Base-by-base conservation (phyloP, 176 grass and related monocot genomes). In the Typha latifolia region DNA sequence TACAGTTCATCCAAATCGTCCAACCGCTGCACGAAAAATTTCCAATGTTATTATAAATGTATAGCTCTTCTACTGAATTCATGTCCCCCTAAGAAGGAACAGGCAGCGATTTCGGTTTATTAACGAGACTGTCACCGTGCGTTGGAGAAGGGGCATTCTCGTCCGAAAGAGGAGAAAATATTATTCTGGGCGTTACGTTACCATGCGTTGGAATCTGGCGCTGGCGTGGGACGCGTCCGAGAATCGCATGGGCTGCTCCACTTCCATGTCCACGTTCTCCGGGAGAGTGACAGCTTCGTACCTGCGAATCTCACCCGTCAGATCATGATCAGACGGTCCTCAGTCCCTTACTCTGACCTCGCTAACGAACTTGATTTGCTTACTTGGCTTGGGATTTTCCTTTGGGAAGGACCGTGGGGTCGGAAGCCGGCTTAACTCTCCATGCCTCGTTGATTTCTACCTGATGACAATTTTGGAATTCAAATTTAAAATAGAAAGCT, bases 361-460 rank as follows among this genome's bases (percentile, higher is more conserved):
- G n/a, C 3, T n/a, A 55, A 56, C 53, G 53, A 10, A 2, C n/a
- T 9, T 8, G 5, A 66, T 68, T 43, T 43, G 37, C 9, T 73
- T 79, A 97, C 93, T 85, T 97, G 69, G 93, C 93, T 74, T 89
- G 85, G 7, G 81, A 29, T 86, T 97, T 97, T 24, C 85, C 75
- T 75, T 87, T 92, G 2, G 85, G 85, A 13, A 97, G 88, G 22
- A 86, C 57, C 32, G 80, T 86, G 64, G 57, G 63, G 49, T 91
- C 83, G 9, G 37, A 32, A 12, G 67, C 79, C n/a, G 79, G 78
- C 63, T 89, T 92, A 48, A 73, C 14, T 80, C 63, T 81, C 88
- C 93, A 82, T 23, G 69, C 78, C 18, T 77, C 81, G 37, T 89
- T 97, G 59, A 97, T 77, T 55, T 92, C 93, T 22, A 72, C 14